Evolutionary conservation across 768 basidiomycete genomes (phyloP).

Genomic region (Termitomyces sp.): DNA sequence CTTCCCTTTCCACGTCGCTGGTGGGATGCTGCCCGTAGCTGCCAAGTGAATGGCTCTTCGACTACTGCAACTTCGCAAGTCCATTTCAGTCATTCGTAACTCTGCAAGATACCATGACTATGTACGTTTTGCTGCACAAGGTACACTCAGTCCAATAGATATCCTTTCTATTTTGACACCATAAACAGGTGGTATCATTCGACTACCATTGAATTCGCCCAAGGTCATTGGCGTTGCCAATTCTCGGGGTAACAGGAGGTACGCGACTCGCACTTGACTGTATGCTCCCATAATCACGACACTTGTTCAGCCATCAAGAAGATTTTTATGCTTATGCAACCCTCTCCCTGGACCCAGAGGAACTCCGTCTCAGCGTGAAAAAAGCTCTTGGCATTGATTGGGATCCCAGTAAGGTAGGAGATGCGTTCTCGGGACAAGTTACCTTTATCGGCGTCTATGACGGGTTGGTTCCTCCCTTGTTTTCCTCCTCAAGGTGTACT

Average conservation of each 20-base stretch:
- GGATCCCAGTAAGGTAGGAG: conserved; percentile 56
- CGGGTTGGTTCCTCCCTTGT: conserved; percentile 50
- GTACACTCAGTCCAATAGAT: conserved; percentile 17
- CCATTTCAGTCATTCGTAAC: conserved; percentile 15
- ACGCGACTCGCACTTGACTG: conserved; percentile 1
- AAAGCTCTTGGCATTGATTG: conserved; percentile 65
- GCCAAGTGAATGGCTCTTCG: conserved; percentile 26
- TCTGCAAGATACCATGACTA: conserved; percentile 63
- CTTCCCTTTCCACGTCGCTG: background rate
- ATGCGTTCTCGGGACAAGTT: conserved; percentile 67
- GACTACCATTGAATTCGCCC: conserved; percentile 71
- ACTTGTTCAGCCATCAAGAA: conserved; percentile 72
- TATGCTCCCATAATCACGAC: background rate
- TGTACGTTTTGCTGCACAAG: conserved; percentile 49
- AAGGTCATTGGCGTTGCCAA: conserved; percentile 76
- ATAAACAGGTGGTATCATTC: conserved; percentile 52
- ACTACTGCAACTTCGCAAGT: conserved; percentile 18
- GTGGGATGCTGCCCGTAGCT: conserved; percentile 21
- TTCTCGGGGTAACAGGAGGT: conserved; percentile 77
- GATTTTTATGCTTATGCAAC: conserved; percentile 80
- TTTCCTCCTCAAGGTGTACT: conserved; percentile 3
- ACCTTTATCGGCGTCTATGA: conserved; percentile 91
- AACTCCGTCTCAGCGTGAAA: conserved; percentile 64
- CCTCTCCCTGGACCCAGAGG: conserved; percentile 72
- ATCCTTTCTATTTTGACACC: conserved; percentile 10